These are phyloP conservation scores for Pythium scleroteichum DNA, from an alignment of 352 stramenopile species.

Conservation along the genomic window DNA sequence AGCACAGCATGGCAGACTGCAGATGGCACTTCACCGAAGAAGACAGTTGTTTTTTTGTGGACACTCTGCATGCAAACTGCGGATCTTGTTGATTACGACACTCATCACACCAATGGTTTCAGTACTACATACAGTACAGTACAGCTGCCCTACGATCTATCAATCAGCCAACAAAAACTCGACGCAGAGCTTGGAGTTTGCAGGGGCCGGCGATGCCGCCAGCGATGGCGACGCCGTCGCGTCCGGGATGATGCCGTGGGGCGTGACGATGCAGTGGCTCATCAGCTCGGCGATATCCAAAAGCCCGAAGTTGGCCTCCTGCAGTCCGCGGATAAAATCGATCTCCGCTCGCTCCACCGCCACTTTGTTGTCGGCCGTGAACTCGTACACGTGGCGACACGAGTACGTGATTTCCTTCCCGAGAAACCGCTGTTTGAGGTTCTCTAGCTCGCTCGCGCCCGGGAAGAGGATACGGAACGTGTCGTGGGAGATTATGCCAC, in stretches of 20 bases:
- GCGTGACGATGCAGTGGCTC: slow-evolving; percentile 8
- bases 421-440: slow-evolving; percentile 24
- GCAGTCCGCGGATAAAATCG: slow-evolving; percentile 22
- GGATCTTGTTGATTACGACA: no score
- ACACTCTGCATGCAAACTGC: no score
- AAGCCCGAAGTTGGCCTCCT: slow-evolving; percentile 27
- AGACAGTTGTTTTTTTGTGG: no score
- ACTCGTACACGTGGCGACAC: slow-evolving; percentile 24
- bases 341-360: slow-evolving; percentile 4
- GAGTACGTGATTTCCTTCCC: slow-evolving; percentile 14
- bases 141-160: no score
- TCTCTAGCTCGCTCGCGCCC: slow-evolving; percentile 10
- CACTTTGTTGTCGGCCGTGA: slow-evolving; percentile 21
- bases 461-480: slow-evolving; percentile 29
- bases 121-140: no score
- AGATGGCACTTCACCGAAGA: no score
- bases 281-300: slow-evolving; percentile 51
- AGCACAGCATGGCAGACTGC: no score
- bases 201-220: no score
- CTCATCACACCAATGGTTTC: no score
- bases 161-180: not conserved
- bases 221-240: not conserved
- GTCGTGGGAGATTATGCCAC: slow-evolving; percentile 6
- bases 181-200: not conserved
- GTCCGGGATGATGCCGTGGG: slow-evolving; percentile 8